Percentiles rank a stretch among this genome's conserved stretches.
phyloP scores from a whole-genome alignment of 805 yeast species.

The Sugiyamaella marilandica region DNA sequence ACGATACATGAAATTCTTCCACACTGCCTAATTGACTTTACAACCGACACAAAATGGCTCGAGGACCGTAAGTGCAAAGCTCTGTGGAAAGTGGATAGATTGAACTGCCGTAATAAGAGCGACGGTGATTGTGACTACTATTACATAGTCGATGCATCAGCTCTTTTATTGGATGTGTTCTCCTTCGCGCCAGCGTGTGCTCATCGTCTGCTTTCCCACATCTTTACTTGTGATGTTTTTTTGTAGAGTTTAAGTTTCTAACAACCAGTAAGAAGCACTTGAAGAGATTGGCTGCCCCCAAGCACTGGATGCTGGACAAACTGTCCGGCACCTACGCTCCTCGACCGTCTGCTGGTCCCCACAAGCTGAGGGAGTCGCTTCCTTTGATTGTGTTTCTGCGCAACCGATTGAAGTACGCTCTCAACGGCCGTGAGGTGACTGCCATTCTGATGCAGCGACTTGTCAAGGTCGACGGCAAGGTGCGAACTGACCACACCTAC shows the following conservation, averaged over 20 bases:
- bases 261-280: conserved; percentile 22
- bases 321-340: conserved; percentile 99
- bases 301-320: conserved; percentile 99
- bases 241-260: neutral
- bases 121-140: neutral
- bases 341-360: conserved; percentile 99
- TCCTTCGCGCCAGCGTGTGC: neutral
- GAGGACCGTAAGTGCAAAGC: conserved; percentile 61
- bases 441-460: conserved; percentile 98
- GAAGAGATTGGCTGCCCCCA: conserved; percentile 73
- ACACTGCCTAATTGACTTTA: neutral
- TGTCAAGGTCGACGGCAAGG: conserved; percentile 98
- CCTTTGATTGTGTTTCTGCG: conserved; percentile 95
- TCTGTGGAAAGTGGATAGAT: conserved; percentile 1
- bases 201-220: neutral
- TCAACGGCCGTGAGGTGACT: conserved; percentile 98
- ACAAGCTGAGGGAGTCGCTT: conserved; percentile 96
- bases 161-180: neutral
- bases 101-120: neutral
- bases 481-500: conserved; percentile 97
- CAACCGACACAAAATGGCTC: conserved; percentile 51
- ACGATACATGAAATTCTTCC: neutral
- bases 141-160: neutral
- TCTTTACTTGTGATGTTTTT: neutral
- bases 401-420: conserved; percentile 98